phyloP scores from a whole-genome alignment of 2,329 filamentous ascomycete species.

The Stachybotrys echinatus region DNA sequence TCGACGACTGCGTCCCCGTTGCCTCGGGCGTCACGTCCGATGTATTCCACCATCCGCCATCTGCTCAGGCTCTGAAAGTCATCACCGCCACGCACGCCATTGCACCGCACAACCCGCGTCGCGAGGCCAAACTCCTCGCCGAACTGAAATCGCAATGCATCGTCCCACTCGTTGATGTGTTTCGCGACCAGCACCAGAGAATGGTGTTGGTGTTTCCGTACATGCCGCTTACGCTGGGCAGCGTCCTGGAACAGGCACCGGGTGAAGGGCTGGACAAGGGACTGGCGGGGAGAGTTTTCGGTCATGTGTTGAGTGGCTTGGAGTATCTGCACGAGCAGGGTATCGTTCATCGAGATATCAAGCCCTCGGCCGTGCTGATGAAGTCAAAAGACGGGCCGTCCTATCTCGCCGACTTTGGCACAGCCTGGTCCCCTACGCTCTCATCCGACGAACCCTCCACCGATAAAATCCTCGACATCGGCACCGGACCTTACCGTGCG shows the following conservation, averaged over 20 bases:
- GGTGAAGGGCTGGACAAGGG: neutral
- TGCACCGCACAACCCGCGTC: conserved; percentile 75
- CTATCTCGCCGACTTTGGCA: conserved; percentile 86
- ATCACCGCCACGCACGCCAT: conserved; percentile 68
- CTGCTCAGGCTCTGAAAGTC: conserved; percentile 70
- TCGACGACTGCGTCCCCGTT: conserved; percentile 48
- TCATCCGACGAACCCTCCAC: conserved; percentile 60
- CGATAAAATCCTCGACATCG: conserved; percentile 84
- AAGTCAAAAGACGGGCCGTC: conserved; percentile 63
- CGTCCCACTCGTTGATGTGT: conserved; percentile 67
- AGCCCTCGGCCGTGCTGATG: conserved; percentile 84
- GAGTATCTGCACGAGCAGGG: conserved; percentile 64
- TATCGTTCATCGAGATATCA: conserved; percentile 91
- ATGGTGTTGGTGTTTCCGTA: conserved; percentile 84
- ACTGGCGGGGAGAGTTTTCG: conserved; percentile 42
- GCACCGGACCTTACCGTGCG: conserved; percentile 84
- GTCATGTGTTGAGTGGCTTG: conserved; percentile 66
- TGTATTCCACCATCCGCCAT: conserved; percentile 63
- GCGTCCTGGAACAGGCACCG: conserved; percentile 52
- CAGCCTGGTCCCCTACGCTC: conserved; percentile 68
- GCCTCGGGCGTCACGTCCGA: conserved; percentile 71
- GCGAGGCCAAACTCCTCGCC: conserved; percentile 72
- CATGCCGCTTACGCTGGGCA: conserved; percentile 65
- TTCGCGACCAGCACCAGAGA: conserved; percentile 63
- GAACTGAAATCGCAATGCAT: conserved; percentile 54